Evolutionary conservation across 2,329 filamentous ascomycete genomes (phyloP).

Genomic region (Drechslera avenae): DNA sequence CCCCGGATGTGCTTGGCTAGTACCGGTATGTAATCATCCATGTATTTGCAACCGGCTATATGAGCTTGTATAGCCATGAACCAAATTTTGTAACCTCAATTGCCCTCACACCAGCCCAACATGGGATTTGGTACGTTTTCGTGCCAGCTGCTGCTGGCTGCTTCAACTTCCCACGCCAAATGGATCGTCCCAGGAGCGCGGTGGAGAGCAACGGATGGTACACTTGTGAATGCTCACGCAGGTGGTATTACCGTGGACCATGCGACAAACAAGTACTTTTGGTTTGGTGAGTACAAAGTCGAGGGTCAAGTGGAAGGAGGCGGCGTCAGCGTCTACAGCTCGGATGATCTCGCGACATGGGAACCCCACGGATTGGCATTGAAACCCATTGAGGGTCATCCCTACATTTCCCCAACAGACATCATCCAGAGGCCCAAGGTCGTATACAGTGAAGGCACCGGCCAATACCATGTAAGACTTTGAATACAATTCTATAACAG

Average conservation of each 20-base stretch:
- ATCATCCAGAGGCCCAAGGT: slow-evolving; percentile 69
- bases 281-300: slow-evolving; percentile 67
- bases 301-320: slow-evolving; percentile 64
- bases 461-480: slow-evolving; percentile 60
- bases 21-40: slow-evolving; percentile 10
- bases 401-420: slow-evolving; percentile 59
- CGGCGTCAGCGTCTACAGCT: slow-evolving; percentile 63
- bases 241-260: slow-evolving; percentile 61
- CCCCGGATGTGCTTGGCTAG: slow-evolving; percentile 35
- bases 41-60: slow-evolving; percentile 25
- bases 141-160: slow-evolving; percentile 29
- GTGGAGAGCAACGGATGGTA: slow-evolving; percentile 65
- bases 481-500: no score
- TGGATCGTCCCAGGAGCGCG: slow-evolving; percentile 67
- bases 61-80: slow-evolving; percentile 17
- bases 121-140: slow-evolving; percentile 29
- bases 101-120: background rate
- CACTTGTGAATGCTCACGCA: slow-evolving; percentile 67
- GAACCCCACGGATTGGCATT: slow-evolving; percentile 62
- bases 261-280: slow-evolving; percentile 61
- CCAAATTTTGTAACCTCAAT: slow-evolving; percentile 1
- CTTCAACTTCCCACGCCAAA: slow-evolving; percentile 47
- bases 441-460: slow-evolving; percentile 59
- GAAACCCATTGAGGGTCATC: slow-evolving; percentile 59
- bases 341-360: slow-evolving; percentile 66